Conservation (phyloP, 2,329 filamentous ascomycete genomes). For the Apiospora marii region DNA sequence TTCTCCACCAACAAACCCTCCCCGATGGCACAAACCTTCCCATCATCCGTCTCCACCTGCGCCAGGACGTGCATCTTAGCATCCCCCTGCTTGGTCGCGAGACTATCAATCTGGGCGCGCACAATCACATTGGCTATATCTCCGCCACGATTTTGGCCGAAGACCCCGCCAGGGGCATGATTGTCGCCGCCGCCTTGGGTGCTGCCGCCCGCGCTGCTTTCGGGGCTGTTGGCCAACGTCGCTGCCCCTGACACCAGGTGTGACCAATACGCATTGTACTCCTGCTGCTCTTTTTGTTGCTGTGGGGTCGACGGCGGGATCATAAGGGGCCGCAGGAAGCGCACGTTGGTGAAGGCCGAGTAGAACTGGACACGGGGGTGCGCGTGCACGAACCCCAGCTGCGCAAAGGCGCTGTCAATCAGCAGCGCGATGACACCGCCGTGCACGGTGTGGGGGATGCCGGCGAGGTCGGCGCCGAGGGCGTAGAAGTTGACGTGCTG, state of each 20-base stretch:
- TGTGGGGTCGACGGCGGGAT: background rate
- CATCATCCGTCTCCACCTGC: background rate
- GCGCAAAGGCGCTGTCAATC: constrained; percentile 1
- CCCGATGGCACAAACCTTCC: background rate
- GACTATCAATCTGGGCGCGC: constrained; percentile 7
- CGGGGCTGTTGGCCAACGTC: background rate
- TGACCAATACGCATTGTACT: background rate
- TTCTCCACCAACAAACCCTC: constrained; percentile 8
- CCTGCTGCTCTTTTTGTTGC: background rate
- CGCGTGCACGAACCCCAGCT: constrained; percentile 22
- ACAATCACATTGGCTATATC: background rate
- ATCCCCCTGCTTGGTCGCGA: background rate
- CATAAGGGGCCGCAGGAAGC: background rate
- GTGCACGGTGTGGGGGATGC: background rate
- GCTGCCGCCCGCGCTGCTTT: background rate
- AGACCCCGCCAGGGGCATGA: no score
- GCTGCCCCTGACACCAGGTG: background rate
- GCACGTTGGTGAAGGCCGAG: constrained; percentile 27
- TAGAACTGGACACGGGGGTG: constrained; percentile 33
- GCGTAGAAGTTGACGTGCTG: constrained; percentile 22
- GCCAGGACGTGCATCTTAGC: background rate
- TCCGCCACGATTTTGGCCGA: no score
- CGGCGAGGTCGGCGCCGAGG: constrained; percentile 1
- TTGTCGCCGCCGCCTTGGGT: background rate
- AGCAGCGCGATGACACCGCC: constrained; percentile 5